Base-by-base conservation (phyloP, 2,329 filamentous ascomycete genomes). In the Fusarium duplospermum region DNA sequence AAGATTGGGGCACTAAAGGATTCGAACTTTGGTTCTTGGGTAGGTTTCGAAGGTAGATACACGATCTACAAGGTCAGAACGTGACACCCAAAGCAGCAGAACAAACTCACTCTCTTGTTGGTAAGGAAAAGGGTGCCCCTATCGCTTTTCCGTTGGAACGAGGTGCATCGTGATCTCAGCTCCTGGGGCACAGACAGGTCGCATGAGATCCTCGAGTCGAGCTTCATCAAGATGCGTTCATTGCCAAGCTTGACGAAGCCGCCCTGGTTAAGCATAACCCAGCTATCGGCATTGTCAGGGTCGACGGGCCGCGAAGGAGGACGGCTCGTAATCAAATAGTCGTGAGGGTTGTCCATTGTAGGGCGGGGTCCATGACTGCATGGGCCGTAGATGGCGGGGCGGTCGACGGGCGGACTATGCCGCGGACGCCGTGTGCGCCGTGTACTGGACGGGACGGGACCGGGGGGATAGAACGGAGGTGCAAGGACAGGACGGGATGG, bases 1-100 rank as follows among this genome's bases (percentile, higher is more conserved):
- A 98, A 89, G 70, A 98, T 93, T 45, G 95, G 95, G 0, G 93
- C 92, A 47, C 94, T 94, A 83, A 98, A 98, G 59, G 95, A 98
- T 81, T 96, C 92, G 80, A 98, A 90, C 60, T 81, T 83, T 59
- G 82, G 82, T 61, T 90, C 84, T 63, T 88, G 85, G 20, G 92
- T 93, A 6, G 92, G 88, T 66, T 90, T 89, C 62, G 90, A 86
- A 20, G 96, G 95, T 18, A 98, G 90, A 82, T 98, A 98, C 75
- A 98, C 92, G 76, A 98, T 88, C 93, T 98, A 63, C 36, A 40
- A 40, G 59, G 47, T 59, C 60, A 68, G 52, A 24, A 68, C 66
- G 52, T 67, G 68, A 63, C 27, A 4, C 27, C n/a, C 18, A 35
- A 6, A 27, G 33, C 20, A 10, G 7, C 33, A 24, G 31, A 31